phyloP scores from a whole-genome alignment of 371 early-diverging fungal species.

The Parasitella parasitica region DNA sequence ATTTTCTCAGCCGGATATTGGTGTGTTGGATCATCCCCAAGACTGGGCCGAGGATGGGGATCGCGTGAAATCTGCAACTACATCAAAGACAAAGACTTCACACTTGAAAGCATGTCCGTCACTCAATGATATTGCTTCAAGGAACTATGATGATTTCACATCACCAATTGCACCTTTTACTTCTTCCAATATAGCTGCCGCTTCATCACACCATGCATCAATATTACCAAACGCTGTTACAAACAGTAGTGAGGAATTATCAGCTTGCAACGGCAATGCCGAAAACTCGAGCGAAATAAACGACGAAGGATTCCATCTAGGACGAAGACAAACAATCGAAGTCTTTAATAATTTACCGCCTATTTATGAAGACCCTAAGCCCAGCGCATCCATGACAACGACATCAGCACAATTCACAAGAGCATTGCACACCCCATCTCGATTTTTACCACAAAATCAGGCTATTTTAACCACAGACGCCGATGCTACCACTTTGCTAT shows the following conservation, averaged over 20 bases:
- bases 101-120: slow-evolving; percentile 10
- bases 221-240: background rate
- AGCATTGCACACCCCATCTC: slow-evolving; percentile 47
- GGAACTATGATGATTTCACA: background rate
- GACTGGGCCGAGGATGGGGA: slow-evolving; percentile 15
- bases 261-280: background rate
- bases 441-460: slow-evolving; percentile 56
- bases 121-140: background rate
- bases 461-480: slow-evolving; percentile 55
- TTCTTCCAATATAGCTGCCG: background rate
- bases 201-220: background rate
- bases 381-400: background rate
- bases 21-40: slow-evolving; percentile 29
- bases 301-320: slow-evolving; percentile 11
- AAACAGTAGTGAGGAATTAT: background rate
- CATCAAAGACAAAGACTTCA: background rate
- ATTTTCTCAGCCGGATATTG: slow-evolving; percentile 42
- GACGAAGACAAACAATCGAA: slow-evolving; percentile 22
- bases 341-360: slow-evolving; percentile 16
- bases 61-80: background rate
- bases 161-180: background rate
- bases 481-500: slow-evolving; percentile 42
- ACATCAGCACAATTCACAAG: slow-evolving; percentile 1
- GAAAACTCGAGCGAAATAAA: background rate
- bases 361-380: slow-evolving; percentile 19